Evolutionary conservation across 176 grass and related monocot species (phyloP).

Genomic region (Aegilops sharonensis): DNA sequence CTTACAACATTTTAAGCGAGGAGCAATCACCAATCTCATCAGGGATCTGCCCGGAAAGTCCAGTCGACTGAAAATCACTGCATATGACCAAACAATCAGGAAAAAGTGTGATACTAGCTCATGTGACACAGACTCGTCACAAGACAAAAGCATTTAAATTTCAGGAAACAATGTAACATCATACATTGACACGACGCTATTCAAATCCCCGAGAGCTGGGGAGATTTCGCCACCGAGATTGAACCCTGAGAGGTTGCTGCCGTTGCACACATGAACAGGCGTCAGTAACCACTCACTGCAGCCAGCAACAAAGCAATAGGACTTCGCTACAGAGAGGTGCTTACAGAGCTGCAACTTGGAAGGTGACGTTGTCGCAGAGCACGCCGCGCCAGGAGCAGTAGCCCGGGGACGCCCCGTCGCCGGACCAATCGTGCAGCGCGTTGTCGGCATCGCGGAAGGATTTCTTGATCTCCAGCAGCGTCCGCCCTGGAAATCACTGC

Average conservation of each 20-base stretch:
- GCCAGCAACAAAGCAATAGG: not conserved
- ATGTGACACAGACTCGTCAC: not conserved
- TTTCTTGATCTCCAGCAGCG: conserved; percentile 89
- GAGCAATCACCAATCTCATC: conserved; percentile 97
- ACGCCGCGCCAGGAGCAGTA: conserved; percentile 93
- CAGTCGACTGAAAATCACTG: conserved; percentile 79
- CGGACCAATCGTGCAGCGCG: conserved; percentile 75
- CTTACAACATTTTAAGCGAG: conserved; percentile 66
- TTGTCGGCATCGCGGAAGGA: conserved; percentile 90
- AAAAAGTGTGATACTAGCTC: not conserved
- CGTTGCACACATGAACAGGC: not conserved
- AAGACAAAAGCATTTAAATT: not conserved
- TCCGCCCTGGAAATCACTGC: conserved; percentile 44
- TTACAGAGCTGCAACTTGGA: conserved; percentile 84
- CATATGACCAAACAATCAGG: not conserved
- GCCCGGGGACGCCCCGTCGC: conserved; percentile 31
- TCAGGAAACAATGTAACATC: conserved; percentile 1
- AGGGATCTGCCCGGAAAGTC: conserved; percentile 80
- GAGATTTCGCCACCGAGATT: conserved; percentile 91
- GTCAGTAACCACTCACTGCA: conserved; percentile 5
- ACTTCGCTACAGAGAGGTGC: not conserved
- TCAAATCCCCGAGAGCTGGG: conserved; percentile 70
- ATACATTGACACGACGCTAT: conserved; percentile 76
- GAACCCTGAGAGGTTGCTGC: conserved; percentile 82
- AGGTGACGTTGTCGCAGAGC: conserved; percentile 85